phyloP scores from a whole-genome alignment of 441 rosid genomes.

The Gossypium trilobum region DNA sequence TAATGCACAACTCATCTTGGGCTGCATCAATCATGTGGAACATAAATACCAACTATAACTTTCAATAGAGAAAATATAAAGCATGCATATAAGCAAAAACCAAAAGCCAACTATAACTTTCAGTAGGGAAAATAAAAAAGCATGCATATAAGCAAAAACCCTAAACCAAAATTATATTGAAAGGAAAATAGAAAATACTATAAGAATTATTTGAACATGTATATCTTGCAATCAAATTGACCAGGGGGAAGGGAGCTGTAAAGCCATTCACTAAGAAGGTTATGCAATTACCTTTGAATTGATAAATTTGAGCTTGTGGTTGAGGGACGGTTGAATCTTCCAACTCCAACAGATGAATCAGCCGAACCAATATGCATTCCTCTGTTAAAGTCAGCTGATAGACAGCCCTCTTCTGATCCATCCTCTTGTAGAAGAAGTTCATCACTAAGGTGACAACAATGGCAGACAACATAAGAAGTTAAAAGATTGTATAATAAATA shows the following conservation, averaged over 20 bases:
- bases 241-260: not conserved
- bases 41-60: not conserved
- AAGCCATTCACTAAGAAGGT: not conserved
- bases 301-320: slow-evolving; percentile 41
- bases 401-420: slow-evolving; percentile 42
- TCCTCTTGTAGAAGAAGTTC: slow-evolving; percentile 91
- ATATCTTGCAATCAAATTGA: too few species aligned
- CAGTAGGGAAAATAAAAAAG: not conserved
- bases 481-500: slow-evolving; percentile 3
- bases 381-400: slow-evolving; percentile 59
- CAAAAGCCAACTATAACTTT: not conserved
- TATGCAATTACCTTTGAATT: slow-evolving; percentile 50
- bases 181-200: not conserved
- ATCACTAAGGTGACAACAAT: slow-evolving; percentile 46
- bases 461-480: slow-evolving; percentile 9
- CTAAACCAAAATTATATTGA: not conserved
- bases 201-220: too few species aligned
- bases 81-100: not conserved
- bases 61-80: not conserved
- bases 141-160: not conserved
- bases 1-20: slow-evolving; percentile 1
- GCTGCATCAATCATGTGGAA: slow-evolving; percentile 3
- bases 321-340: slow-evolving; percentile 34
- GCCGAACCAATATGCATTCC: slow-evolving; percentile 60
- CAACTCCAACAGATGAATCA: slow-evolving; percentile 37